A percentile compares a stretch with the other conserved stretches of the same genome.
Conservation (phyloP, 768 basidiomycete genomes). For the Kondoa subrosea region DNA sequence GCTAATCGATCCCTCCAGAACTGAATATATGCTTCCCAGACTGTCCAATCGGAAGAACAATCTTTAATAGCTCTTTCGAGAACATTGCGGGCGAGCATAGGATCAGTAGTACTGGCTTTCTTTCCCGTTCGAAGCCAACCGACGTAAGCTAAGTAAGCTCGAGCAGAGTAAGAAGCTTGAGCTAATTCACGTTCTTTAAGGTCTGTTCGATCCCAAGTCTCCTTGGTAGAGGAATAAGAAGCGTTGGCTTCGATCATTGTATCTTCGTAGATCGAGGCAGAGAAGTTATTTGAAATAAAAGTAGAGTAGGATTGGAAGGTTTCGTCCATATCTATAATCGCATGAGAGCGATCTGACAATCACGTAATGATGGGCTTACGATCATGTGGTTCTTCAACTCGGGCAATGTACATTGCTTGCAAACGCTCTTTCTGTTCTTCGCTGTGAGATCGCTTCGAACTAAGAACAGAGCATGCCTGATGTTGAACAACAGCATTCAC, state of each 20-base stretch:
- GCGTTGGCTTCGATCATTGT: conserved; percentile 40
- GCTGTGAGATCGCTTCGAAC: not conserved
- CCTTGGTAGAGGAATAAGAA: not conserved
- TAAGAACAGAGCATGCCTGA: not conserved
- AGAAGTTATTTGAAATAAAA: conserved; percentile 63
- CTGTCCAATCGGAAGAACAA: conserved; percentile 14
- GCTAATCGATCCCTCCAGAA: conserved; percentile 27
- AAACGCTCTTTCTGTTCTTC: conserved; percentile 36
- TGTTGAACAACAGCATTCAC: not conserved
- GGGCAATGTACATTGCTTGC: conserved; percentile 41
- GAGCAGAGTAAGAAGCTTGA: not conserved
- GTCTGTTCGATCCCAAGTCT: conserved; percentile 7
- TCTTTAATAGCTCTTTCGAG: conserved; percentile 23
- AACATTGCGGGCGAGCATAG: conserved; percentile 22
- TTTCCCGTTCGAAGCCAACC: conserved; percentile 28
- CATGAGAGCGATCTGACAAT: conserved; percentile 57
- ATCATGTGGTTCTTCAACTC: conserved; percentile 33
- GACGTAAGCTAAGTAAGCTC: conserved; percentile 26
- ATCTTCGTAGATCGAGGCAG: conserved; percentile 52
- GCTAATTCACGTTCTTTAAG: conserved; percentile 6
- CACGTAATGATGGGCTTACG: conserved; percentile 26
- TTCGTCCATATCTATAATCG: conserved; percentile 43
- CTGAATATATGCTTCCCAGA: conserved; percentile 58
- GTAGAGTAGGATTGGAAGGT: conserved; percentile 72
- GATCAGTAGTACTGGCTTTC: conserved; percentile 19